phyloP scores from a whole-genome alignment of 768 basidiomycete genomes.

The Termitomyces sp. region DNA sequence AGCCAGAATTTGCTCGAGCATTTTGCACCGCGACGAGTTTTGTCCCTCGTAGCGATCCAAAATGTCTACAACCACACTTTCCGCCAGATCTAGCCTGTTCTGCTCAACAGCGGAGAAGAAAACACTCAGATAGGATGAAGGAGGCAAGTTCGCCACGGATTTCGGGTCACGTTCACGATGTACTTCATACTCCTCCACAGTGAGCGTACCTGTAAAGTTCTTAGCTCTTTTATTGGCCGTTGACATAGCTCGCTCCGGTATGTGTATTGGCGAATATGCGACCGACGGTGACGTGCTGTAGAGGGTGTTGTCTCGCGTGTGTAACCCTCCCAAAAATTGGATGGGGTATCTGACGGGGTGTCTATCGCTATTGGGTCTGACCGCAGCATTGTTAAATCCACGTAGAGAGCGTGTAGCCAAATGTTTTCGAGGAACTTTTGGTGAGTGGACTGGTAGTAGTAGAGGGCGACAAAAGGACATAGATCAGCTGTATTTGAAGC shows the following conservation, averaged over 20 bases:
- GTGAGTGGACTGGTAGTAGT: constrained; percentile 44
- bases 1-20: constrained; percentile 13
- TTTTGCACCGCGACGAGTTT: not conserved
- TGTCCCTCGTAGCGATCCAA: constrained; percentile 14
- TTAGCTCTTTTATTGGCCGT: not conserved
- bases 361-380: not conserved
- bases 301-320: constrained; percentile 2
- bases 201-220: not conserved
- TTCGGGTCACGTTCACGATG: constrained; percentile 4
- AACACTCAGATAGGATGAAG: constrained; percentile 7
- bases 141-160: constrained; percentile 4
- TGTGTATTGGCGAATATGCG: constrained; percentile 4
- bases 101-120: constrained; percentile 2
- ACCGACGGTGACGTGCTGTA: constrained; percentile 5
- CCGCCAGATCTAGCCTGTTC: constrained; percentile 3
- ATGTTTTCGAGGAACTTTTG: constrained; percentile 19
- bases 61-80: constrained; percentile 21
- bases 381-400: constrained; percentile 16
- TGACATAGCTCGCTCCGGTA: constrained; percentile 9
- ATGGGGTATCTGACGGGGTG: not conserved
- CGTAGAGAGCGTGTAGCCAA: constrained; percentile 18
- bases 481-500: constrained; percentile 51
- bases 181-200: constrained; percentile 1
- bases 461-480: constrained; percentile 72
- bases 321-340: not conserved